These are phyloP conservation scores for Knoxdaviesia proteae DNA, from an alignment of 2,329 filamentous ascomycete genomes.

Conservation along the genomic window DNA sequence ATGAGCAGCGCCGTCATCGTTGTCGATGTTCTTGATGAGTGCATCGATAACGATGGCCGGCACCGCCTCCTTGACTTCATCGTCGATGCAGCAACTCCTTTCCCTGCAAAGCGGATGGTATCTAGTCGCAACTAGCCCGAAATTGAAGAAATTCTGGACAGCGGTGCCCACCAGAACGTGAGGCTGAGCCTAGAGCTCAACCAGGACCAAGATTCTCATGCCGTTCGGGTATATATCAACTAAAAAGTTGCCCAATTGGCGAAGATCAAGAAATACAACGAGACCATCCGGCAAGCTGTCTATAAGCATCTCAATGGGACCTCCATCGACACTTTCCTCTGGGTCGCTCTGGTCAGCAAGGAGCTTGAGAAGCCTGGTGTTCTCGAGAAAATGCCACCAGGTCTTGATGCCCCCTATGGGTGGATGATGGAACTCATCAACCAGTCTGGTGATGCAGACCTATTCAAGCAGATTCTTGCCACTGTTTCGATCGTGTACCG, in stretches of 20 bases:
- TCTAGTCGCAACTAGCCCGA: constrained; percentile 20
- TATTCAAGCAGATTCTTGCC: constrained; percentile 15
- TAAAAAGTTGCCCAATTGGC: constrained; percentile 10
- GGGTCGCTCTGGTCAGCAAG: constrained; percentile 12
- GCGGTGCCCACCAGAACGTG: background rate
- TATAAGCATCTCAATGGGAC: constrained; percentile 9
- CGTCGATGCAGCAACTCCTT: constrained; percentile 4
- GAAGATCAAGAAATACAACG: background rate
- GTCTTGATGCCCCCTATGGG: constrained; percentile 15
- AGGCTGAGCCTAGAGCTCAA: constrained; percentile 7
- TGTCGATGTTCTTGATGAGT: constrained; percentile 27
- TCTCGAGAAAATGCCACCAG: constrained; percentile 12
- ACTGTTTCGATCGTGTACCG: constrained; percentile 11
- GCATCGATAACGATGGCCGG: constrained; percentile 7
- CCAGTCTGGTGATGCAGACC: constrained; percentile 8
- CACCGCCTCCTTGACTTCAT: constrained; percentile 16
- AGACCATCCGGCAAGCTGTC: constrained; percentile 2
- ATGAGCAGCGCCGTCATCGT: constrained; percentile 13
- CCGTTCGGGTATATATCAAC: constrained; percentile 15
- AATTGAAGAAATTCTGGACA: constrained; percentile 12
- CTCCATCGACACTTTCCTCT: constrained; percentile 17
- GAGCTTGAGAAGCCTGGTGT: constrained; percentile 1
- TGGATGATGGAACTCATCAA: constrained; percentile 16
- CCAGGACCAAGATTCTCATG: constrained; percentile 14
- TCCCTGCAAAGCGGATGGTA: constrained; percentile 18